These are phyloP conservation scores for Plasmodium billcollinsi DNA, from an alignment of 169 alveolate species.

Conservation along the genomic window DNA sequence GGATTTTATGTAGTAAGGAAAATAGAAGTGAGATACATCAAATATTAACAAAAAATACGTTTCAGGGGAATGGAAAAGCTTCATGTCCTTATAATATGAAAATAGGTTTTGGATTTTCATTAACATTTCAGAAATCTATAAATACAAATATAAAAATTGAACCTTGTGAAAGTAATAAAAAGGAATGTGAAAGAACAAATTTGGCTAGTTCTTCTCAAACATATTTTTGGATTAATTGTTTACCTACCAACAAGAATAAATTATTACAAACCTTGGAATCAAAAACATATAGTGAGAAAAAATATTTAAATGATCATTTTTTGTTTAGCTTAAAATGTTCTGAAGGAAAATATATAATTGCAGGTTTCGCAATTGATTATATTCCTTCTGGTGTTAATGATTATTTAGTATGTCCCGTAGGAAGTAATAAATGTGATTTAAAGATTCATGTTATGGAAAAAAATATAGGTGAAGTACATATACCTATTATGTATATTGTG, in stretches of 20 bases:
- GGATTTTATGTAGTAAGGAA: conserved; percentile 69
- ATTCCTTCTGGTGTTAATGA: conserved; percentile 29
- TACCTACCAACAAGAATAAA: conserved; percentile 20
- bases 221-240: conserved; percentile 71
- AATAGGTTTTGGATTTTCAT: conserved; percentile 71
- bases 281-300: conserved; percentile 37
- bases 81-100: conserved; percentile 69
- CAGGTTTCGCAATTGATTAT: conserved; percentile 75
- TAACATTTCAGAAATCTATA: conserved; percentile 37
- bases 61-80: conserved; percentile 21
- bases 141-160: conserved; percentile 22
- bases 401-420: conserved; percentile 61
- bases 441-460: conserved; percentile 33
- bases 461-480: conserved; percentile 35
- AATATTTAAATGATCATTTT: conserved; percentile 30
- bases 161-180: conserved; percentile 65
- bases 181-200: conserved; percentile 2
- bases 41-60: conserved; percentile 16
- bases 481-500: conserved; percentile 59
- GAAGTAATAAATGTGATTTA: conserved; percentile 64
- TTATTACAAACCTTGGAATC: conserved; percentile 51
- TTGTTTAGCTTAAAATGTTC: conserved; percentile 47
- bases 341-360: conserved; percentile 56
- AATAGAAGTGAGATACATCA: conserved; percentile 54
- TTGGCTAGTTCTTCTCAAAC: conserved; percentile 21